Percentiles rank a stretch among this genome's conserved stretches.
Evolutionary conservation across 2,329 filamentous ascomycete genomes (phyloP).

Genomic region (Akanthomyces dipterigenus): DNA sequence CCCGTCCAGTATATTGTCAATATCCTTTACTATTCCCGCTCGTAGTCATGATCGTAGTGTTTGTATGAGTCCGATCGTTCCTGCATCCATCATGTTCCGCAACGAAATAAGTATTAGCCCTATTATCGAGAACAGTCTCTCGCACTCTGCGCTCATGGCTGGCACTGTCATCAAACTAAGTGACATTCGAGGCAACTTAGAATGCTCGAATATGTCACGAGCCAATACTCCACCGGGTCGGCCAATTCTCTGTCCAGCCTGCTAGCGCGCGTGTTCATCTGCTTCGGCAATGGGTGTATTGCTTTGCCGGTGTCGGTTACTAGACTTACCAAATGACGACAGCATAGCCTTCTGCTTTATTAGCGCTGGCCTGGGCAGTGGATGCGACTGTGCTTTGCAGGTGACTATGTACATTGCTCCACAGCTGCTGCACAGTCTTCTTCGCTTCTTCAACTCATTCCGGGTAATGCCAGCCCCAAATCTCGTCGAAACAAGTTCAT

Average conservation of each 20-base stretch:
- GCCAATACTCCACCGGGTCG: background rate
- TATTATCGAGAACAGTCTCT: slow-evolving; percentile 10
- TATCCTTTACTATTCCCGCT: background rate
- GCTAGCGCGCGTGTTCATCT: no score
- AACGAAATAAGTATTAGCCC: slow-evolving; percentile 6
- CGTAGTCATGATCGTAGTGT: background rate
- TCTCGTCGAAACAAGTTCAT: no score
- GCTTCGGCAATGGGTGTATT: no score
- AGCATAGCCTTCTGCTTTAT: no score
- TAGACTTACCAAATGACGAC: no score
- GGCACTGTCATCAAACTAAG: slow-evolving; percentile 9
- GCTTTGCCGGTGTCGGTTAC: no score
- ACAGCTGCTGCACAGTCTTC: no score
- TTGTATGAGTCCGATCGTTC: background rate
- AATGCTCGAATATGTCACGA: background rate
- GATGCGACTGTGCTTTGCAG: no score
- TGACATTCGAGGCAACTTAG: slow-evolving; percentile 8
- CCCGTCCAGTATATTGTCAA: slow-evolving; percentile 1
- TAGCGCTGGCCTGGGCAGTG: no score
- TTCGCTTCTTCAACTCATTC: no score
- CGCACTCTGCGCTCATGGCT: slow-evolving; percentile 10
- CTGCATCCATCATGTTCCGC: background rate
- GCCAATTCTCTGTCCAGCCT: background rate
- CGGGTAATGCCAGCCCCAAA: no score
- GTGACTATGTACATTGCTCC: no score